Conservation (phyloP, 257 asterid species). For the Penstemon newberryi region DNA sequence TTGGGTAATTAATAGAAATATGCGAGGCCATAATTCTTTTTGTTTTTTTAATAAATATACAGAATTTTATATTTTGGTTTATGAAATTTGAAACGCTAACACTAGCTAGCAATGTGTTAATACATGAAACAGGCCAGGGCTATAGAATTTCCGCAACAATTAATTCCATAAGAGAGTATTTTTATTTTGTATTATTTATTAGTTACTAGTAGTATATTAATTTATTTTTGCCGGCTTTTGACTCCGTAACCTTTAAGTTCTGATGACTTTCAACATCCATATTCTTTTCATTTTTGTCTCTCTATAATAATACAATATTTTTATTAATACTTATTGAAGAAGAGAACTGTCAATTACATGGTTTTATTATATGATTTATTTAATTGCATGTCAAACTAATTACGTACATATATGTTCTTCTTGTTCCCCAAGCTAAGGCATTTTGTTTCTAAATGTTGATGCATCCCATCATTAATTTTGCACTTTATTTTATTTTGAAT, state of each 20-base stretch:
- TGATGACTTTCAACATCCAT: neutral
- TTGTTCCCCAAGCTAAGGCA: slow-evolving; percentile 18
- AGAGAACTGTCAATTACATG: neutral
- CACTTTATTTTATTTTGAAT: too few relatives aligned
- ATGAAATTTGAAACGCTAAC: too few relatives aligned
- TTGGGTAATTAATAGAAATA: too few relatives aligned
- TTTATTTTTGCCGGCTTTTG: neutral
- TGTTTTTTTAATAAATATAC: too few relatives aligned
- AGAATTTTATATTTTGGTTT: too few relatives aligned
- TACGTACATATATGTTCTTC: neutral
- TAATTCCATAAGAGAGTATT: too few relatives aligned
- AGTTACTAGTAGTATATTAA: too few relatives aligned
- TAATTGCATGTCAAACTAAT: slow-evolving; percentile 24
- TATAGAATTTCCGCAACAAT: too few relatives aligned
- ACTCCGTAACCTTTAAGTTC: neutral
- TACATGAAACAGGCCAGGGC: too few relatives aligned
- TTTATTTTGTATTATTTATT: too few relatives aligned
- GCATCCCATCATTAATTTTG: neutral
- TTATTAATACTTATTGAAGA: neutral
- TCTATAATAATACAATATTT: neutral
- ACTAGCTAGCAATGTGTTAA: too few relatives aligned
- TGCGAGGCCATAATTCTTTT: too few relatives aligned
- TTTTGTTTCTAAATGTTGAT: neutral
- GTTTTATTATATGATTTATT: neutral
- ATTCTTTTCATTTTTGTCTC: neutral